Evolutionary conservation across 2,329 filamentous ascomycete species (phyloP), one percentile per base, ranked within the genome.

Genomic region (Ophiosphaerella korrae): DNA sequence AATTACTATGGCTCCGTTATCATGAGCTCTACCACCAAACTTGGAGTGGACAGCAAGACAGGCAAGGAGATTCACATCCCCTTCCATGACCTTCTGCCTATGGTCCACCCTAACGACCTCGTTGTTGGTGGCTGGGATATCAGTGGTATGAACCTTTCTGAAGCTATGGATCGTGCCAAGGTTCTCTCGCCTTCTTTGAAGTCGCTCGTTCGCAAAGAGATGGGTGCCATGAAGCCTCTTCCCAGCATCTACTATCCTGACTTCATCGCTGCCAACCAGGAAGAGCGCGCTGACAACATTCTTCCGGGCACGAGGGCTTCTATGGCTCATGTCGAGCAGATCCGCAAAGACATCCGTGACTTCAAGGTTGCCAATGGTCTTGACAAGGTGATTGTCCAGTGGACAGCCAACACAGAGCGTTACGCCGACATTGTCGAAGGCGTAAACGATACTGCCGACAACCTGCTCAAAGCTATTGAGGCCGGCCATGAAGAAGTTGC

Each of bases 1-100:
- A 99, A 99, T 80, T 99, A 97, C 85, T 99, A 97, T 75, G 94
- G 94, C 68, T 99, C 94, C 50, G 86, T 97, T 66, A 85, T 97
- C 77, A 97, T 99, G 94, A 84, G 88, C 58, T 97, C 94, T 16
- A 99, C 94, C 61, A 87, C 97, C 80, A 99, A 97, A 84, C 88
- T 99, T 55, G 94, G 94, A 50, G 89, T 88, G 38, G 91, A 97
- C 69, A 82, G 85, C 67, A 85, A 88, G 77, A 95, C 91, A 54
- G 86, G 84, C 67, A 84, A 89, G 77, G 94, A 99, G 71, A 85
- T 99, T 78, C 96, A 97, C 78, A 90, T 99, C 66, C 93, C 94
- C 58, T 96, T 99, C 82, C 90, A 93, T 73, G 85, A 93, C 74
- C 83, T 97, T 67, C 83, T 99, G 60, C 94, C 94, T 55, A 96